Evolutionary conservation across 768 basidiomycete species (phyloP).

Genomic region (Podaxis mareebaensis): DNA sequence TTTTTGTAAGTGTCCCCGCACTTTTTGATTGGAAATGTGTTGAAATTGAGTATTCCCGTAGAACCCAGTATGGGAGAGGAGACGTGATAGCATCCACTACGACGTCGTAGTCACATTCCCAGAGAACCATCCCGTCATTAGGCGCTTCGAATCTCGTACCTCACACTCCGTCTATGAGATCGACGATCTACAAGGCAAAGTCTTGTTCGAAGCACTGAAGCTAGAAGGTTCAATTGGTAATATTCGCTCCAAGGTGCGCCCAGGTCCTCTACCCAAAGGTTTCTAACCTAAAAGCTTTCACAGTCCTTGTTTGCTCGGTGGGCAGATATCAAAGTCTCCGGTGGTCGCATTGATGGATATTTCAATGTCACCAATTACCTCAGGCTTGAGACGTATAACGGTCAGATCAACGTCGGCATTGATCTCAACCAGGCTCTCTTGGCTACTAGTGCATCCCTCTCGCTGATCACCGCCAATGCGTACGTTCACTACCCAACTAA

Average conservation of each 20-base stretch:
- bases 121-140: constrained; percentile 5
- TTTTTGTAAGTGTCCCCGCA: constrained; percentile 4
- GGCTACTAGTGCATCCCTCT: neutral
- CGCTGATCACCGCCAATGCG: constrained; percentile 2
- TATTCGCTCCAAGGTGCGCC: constrained; percentile 1
- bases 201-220: constrained; percentile 1
- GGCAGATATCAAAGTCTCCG: neutral
- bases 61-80: neutral
- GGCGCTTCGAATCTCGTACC: constrained; percentile 1
- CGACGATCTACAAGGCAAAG: constrained; percentile 7
- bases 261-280: neutral
- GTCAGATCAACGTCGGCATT: neutral
- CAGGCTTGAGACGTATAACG: neutral
- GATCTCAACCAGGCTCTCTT: constrained; percentile 2
- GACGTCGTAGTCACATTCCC: constrained; percentile 9
- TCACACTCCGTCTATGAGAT: neutral
- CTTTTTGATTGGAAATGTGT: no score
- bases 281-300: neutral
- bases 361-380: constrained; percentile 6
- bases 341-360: constrained; percentile 1
- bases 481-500: neutral
- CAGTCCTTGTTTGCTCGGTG: constrained; percentile 1
- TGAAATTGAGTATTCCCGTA: neutral
- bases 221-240: constrained; percentile 5
- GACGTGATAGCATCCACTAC: neutral